phyloP scores from a whole-genome alignment of 305 asterid genomes.

The Rubia tinctorum region DNA sequence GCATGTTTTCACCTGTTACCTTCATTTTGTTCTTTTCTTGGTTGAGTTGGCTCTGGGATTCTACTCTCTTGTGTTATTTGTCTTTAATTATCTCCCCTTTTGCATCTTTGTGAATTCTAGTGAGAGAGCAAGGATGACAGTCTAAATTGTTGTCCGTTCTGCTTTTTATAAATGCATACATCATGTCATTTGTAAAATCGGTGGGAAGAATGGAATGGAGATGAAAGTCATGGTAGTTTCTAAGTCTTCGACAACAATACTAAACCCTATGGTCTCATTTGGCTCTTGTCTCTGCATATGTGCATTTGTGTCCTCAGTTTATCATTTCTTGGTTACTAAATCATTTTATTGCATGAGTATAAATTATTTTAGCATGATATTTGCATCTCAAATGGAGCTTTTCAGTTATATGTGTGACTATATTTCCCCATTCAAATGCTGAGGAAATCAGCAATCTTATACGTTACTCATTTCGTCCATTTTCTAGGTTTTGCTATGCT shows the following conservation, averaged over 20 bases:
- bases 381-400: neutral
- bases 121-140: neutral
- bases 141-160: neutral
- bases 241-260: neutral
- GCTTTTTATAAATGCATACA: neutral
- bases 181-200: neutral
- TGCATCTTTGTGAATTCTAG: neutral
- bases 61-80: neutral
- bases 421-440: neutral
- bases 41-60: neutral
- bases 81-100: neutral
- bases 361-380: neutral
- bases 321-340: neutral
- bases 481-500: constrained; percentile 75
- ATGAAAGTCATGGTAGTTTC: constrained; percentile 2
- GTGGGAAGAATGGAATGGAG: neutral
- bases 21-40: neutral
- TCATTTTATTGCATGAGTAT: neutral
- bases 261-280: neutral
- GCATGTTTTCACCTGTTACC: neutral
- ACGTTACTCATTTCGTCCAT: neutral
- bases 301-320: neutral
- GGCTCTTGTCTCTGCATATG: neutral
- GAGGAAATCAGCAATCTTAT: neutral
- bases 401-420: neutral